Base-by-base conservation (phyloP, 306 rosid species). In the Cajanus cajan region DNA sequence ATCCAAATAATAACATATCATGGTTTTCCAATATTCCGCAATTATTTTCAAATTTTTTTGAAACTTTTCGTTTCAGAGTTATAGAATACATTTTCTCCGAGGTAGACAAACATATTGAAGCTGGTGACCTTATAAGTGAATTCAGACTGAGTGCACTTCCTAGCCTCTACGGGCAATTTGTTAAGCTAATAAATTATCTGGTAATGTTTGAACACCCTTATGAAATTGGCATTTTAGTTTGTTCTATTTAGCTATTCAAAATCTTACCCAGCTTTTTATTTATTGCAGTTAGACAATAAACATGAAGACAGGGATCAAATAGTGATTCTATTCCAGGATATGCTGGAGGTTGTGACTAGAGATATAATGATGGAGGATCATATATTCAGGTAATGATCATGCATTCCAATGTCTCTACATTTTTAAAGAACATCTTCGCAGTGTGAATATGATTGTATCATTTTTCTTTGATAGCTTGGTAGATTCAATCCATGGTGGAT, bases 361-460 rank as follows among this genome's bases (percentile, higher is more conserved):
- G 98, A 95, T 85, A 95, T 94, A 78, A 92, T 94, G 94, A 79
- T 85, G 96, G 98, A 91, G 84, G 98, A 95, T 80, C 87, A 87
- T n/a, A 71, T 86, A 72, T 55, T 76, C 83, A 92, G 96, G 98
- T 95, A 76, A 73, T 76, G 80, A 80, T 83, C 73, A 43, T 51
- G 51, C 13, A 59, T 82, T 9, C 41, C 40, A 48, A 12, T 63
- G 31, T 50, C 33, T 62, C 78, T 34, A n/a, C 61, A 37, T 72
- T 7, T 57, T 19, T 33, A 12, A 73, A 54, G 58, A 48, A 48
- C 16, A 77, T 62, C 2, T 63, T 78, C 54, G 31, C 36, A 22
- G 41, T 70, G 39, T 62, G 78, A 31, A 71, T 71, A 16, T 55
- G 44, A 71, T 85, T 78, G 73, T 39, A 55, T 57, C 69, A 41